phyloP scores from a whole-genome alignment of 2,329 filamentous ascomycete genomes.

The Scytalidium lignicola region DNA sequence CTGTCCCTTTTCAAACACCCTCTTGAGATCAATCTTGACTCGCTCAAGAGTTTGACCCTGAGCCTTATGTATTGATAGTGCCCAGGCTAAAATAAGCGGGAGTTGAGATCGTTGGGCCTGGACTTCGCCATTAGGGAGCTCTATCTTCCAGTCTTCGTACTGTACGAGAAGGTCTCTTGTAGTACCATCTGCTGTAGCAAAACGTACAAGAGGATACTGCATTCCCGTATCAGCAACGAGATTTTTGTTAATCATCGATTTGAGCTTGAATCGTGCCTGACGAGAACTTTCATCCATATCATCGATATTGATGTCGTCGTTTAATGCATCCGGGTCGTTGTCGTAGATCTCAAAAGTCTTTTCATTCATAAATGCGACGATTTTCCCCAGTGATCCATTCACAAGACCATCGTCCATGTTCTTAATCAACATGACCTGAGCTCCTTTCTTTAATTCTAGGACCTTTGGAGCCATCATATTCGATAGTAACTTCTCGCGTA shows the following conservation, averaged over 20 bases:
- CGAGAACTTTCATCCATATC: constrained; percentile 37
- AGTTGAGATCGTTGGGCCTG: constrained; percentile 80
- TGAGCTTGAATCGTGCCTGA: constrained; percentile 35
- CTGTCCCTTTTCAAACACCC: constrained; percentile 94
- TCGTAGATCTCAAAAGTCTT: constrained; percentile 54
- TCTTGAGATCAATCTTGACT: constrained; percentile 89
- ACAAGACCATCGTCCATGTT: constrained; percentile 93
- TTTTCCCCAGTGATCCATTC: constrained; percentile 87
- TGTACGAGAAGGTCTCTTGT: constrained; percentile 73
- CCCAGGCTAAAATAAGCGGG: constrained; percentile 93
- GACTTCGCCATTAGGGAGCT: constrained; percentile 90
- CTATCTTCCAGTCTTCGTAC: constrained; percentile 92
- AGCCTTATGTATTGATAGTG: constrained; percentile 94
- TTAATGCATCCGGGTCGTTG: constrained; percentile 51
- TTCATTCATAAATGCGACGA: constrained; percentile 74
- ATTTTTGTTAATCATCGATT: constrained; percentile 39
- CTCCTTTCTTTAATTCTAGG: constrained; percentile 80
- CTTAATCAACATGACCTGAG: constrained; percentile 99
- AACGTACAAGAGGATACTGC: constrained; percentile 79
- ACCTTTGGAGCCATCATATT: constrained; percentile 90
- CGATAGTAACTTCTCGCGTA: constrained; percentile 71
- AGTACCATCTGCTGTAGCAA: constrained; percentile 73
- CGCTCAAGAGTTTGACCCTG: constrained; percentile 86
- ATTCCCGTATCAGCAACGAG: constrained; percentile 43
- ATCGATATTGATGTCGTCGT: constrained; percentile 40